These are phyloP conservation scores for Penicillium arizonense DNA, from an alignment of 495 filamentous ascomycete genomes.

Conservation along the genomic window DNA sequence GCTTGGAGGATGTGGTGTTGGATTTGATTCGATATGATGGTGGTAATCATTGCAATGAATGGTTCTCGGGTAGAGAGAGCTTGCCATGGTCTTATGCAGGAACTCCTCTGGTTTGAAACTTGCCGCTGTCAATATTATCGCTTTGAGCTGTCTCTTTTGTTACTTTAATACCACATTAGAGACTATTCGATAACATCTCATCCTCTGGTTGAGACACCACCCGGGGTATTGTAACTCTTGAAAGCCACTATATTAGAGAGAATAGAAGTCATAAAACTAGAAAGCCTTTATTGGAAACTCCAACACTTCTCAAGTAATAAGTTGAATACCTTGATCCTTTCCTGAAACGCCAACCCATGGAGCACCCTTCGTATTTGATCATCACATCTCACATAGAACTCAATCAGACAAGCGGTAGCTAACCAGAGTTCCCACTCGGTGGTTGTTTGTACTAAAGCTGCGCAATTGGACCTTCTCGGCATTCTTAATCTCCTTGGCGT, in stretches of 20 bases:
- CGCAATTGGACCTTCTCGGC: conserved; percentile 93
- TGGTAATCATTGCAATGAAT: conserved; percentile 28
- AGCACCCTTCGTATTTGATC: conserved; percentile 22
- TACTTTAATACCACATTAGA: too few species aligned
- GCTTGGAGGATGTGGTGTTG: conserved; percentile 30
- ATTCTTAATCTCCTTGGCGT: conserved; percentile 95
- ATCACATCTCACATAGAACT: conserved; percentile 7
- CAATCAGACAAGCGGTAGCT: conserved; percentile 69
- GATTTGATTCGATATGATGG: conserved; percentile 41
- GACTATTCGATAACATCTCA: too few species aligned
- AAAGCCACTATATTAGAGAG: too few species aligned
- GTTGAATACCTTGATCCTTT: conserved; percentile 9
- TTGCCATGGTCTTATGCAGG: conserved; percentile 41
- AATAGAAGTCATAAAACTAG: background rate
- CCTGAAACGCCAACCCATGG: conserved; percentile 31
- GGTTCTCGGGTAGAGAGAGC: conserved; percentile 29
- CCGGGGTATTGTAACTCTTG: too few species aligned
- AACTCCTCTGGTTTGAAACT: too few species aligned
- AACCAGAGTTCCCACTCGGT: conserved; percentile 90
- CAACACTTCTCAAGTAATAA: background rate
- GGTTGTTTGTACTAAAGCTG: conserved; percentile 92
- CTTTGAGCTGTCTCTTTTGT: too few species aligned
- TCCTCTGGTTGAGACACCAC: too few species aligned
- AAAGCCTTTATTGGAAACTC: conserved; percentile 7
- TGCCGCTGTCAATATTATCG: too few species aligned